Base-by-base conservation (phyloP, 2,329 filamentous ascomycete genomes). In the Trichoderma sp. region DNA sequence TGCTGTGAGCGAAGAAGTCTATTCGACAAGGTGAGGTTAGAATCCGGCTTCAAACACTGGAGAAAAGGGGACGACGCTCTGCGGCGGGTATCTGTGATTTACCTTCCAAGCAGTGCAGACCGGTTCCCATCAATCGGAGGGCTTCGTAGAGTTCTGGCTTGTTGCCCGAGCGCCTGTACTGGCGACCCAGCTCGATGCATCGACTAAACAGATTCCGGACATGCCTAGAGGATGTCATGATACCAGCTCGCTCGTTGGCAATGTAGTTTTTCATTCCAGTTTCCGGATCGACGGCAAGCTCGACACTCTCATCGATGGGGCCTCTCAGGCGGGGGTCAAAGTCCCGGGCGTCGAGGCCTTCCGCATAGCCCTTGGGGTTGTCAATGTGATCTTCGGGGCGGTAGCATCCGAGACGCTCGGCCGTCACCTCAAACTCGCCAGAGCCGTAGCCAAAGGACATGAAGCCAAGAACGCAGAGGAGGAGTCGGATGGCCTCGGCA, bases 181-280 rank as follows among this genome's bases (percentile, higher is more conserved):
- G 85, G 69, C 92, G 90, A 52, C 89, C 94, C n/a, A 95, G 87
- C 73, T 94, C 85, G 73, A 97, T 93, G 74, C 87, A 92, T 70
- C 86, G 84, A 54, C 84, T 80, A 71, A 97, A 92, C 1, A 96
- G 87, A 70, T 86, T 84, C 64, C 92, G 87, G 69, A 97, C 87
- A 74, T 96, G 88, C 57, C 84, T 83, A 67, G 93, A 91, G 58
- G 92, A 97, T 53, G 91, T 97, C 80, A 91, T 92, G 76, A 96
- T 95, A 54, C 87, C 87, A 68, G 86, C 80, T 60, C 87, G 82
- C 77, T 97, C 94, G 70, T 93, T 93, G 45, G 94, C 93, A 78
- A 97, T 97, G 80, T 97, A 97, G 78, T 94, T 95, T 82, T 98
- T 98, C 80, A 97, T 84, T 73, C 91, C 91, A 6, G 89, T 90